Evolutionary conservation across 148 eudicot genomes (phyloP), one percentile per base, ranked within the genome.

Genomic region (Camellia sinensis): DNA sequence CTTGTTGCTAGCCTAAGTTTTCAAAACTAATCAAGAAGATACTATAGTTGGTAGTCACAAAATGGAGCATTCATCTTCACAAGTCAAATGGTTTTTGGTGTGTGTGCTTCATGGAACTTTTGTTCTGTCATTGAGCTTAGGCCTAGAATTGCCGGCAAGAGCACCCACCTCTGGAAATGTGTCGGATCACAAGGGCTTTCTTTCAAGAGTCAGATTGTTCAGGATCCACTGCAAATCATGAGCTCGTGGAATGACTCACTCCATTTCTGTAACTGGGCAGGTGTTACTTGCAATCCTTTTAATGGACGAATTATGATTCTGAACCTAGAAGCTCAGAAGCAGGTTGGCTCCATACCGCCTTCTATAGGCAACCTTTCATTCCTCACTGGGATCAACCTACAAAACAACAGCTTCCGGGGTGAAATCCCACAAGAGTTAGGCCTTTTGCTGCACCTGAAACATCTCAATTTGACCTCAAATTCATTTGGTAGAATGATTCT

Each of bases 191-290:
- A 64, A 40, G 1, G 88, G 75, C 74, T 87, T 44, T 83, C 83
- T 21, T 84, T 90, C 74, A 90, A 85, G 81, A 80, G 79, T 0
- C 21, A 67, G 9, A 69, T 83, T 2, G 45, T 62, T 1, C 75
- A 70, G 21, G 86, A 64, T 50, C 75, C 86, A 3, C 11, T 54
- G 0, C 76, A 80, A 9, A 73, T 80, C 69, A 64, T 83, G 6
- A 22, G 21, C 59, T 85, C 87, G 8, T 90, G 93, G 93, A 88
- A 88, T 59, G 41, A 73, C 69, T 87, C 91, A 18, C 0, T 70
- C 37, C 84, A 71, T 53, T 83, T 85, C 50, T 90, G 93, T 81
- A 8, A 22, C 5, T 87, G 91, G 91, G 69, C 61, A 3, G 91
- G 93, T 0, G 76, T 90, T 48, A 52, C 19, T 10, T 90, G 93